phyloP scores from a whole-genome alignment of 768 basidiomycete species.

The Russula vinacea region DNA sequence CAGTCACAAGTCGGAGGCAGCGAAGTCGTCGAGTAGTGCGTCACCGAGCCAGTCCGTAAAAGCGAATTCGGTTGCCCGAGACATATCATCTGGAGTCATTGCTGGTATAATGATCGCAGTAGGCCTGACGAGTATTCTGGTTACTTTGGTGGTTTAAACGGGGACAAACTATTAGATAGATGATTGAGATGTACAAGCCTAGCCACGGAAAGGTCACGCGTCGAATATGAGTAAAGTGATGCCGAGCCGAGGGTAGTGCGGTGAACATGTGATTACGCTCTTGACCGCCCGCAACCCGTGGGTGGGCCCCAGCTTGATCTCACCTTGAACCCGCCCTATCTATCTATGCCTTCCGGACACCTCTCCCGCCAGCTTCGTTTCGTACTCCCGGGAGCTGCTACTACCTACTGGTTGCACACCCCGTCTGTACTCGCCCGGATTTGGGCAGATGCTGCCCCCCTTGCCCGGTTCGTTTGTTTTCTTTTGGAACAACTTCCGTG shows the following conservation, averaged over 20 bases:
- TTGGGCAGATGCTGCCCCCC: slow-evolving; percentile 47
- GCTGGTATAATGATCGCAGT: slow-evolving; percentile 50
- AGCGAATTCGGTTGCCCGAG: slow-evolving; percentile 37
- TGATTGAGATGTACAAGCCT: not conserved
- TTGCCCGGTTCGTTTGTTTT: slow-evolving; percentile 43
- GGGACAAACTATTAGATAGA: slow-evolving; percentile 17
- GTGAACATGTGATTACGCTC: slow-evolving; percentile 23
- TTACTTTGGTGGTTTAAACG: slow-evolving; percentile 41
- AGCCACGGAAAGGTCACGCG: not conserved
- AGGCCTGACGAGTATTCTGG: slow-evolving; percentile 48
- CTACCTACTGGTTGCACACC: slow-evolving; percentile 63
- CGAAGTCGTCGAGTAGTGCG: not conserved
- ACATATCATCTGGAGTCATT: slow-evolving; percentile 35
- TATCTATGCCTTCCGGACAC: slow-evolving; percentile 41
- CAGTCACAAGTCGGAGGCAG: slow-evolving; percentile 7
- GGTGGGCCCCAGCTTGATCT: not conserved
- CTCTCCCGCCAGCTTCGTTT: slow-evolving; percentile 70
- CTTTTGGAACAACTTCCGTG: not conserved
- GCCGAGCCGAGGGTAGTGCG: not conserved
- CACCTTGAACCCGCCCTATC: not conserved
- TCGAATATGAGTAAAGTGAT: not conserved
- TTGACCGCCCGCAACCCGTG: not conserved
- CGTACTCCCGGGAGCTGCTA: slow-evolving; percentile 61
- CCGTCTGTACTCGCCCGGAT: slow-evolving; percentile 49
- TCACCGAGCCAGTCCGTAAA: slow-evolving; percentile 33